These are phyloP conservation scores for Boletus insuetus DNA, from an alignment of 768 basidiomycete genomes.

Conservation along the genomic window DNA sequence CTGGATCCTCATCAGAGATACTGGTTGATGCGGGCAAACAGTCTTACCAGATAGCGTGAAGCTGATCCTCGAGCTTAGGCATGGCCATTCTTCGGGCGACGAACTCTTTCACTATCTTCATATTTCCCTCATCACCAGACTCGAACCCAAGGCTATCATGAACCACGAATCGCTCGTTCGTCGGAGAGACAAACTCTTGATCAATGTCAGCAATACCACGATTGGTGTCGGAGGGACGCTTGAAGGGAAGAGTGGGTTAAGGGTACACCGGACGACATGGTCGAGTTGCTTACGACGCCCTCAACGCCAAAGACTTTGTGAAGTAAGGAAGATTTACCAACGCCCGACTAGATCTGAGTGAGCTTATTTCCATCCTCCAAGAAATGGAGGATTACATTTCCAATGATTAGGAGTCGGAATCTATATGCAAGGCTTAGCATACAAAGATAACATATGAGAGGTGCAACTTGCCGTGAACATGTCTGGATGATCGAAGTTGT, in stretches of 20 bases:
- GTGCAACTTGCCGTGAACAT: constrained; percentile 9
- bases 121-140: constrained; percentile 7
- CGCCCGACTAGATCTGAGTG: constrained; percentile 8
- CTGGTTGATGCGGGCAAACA: neutral
- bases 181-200: constrained; percentile 10
- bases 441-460: neutral
- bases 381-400: constrained; percentile 4
- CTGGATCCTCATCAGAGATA: neutral
- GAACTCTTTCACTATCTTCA: constrained; percentile 1
- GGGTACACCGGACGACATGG: neutral
- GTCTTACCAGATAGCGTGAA: constrained; percentile 16
- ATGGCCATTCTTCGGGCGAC: constrained; percentile 1
- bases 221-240: neutral
- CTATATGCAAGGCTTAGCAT: neutral
- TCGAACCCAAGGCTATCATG: constrained; percentile 7
- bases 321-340: constrained; percentile 16
- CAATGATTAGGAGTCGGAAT: constrained; percentile 16
- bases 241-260: neutral
- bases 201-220: constrained; percentile 14
- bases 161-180: constrained; percentile 13
- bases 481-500: constrained; percentile 4
- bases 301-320: constrained; percentile 11
- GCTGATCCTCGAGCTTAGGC: constrained; percentile 1
- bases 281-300: constrained; percentile 5
- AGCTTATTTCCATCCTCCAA: neutral